Conservation (phyloP, 768 basidiomycete genomes). For the Tremella yokohamensis region DNA sequence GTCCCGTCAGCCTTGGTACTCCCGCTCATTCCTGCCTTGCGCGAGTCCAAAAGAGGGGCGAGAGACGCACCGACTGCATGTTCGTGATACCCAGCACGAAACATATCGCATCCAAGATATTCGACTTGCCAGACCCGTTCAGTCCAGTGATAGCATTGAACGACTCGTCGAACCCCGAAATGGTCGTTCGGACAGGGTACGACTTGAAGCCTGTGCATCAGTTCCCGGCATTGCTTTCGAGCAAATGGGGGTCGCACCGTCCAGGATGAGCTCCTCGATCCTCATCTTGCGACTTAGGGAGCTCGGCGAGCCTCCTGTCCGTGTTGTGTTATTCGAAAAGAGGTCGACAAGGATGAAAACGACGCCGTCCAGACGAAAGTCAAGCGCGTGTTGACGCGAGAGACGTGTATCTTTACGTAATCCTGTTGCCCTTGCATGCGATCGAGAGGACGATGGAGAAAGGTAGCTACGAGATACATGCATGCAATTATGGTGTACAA, state of each 20-base stretch:
- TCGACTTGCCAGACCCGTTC: conserved; percentile 84
- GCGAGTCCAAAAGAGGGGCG: background rate
- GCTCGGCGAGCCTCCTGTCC: no score
- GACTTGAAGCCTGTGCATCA: conserved; percentile 79
- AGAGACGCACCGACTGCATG: conserved; percentile 71
- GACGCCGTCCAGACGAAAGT: background rate
- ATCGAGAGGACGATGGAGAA: no score
- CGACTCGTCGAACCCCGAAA: conserved; percentile 89
- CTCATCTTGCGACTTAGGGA: conserved; percentile 60
- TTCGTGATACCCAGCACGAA: conserved; percentile 98
- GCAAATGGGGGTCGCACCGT: conserved; percentile 57
- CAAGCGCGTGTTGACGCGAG: conserved; percentile 4
- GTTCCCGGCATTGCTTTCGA: background rate
- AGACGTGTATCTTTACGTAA: background rate
- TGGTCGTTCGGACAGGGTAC: conserved; percentile 91
- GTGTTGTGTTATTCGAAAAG: no score
- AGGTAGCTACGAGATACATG: background rate
- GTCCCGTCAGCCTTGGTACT: conserved; percentile 1
- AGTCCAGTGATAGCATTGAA: conserved; percentile 96
- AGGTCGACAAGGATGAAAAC: no score
- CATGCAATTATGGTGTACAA: conserved; percentile 10
- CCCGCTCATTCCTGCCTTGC: background rate
- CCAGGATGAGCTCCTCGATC: conserved; percentile 91
- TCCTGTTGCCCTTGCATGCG: no score
- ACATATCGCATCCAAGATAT: conserved; percentile 98